Conservation (phyloP, 495 filamentous ascomycete genomes). For the Staphylotrichum tortipilum region DNA sequence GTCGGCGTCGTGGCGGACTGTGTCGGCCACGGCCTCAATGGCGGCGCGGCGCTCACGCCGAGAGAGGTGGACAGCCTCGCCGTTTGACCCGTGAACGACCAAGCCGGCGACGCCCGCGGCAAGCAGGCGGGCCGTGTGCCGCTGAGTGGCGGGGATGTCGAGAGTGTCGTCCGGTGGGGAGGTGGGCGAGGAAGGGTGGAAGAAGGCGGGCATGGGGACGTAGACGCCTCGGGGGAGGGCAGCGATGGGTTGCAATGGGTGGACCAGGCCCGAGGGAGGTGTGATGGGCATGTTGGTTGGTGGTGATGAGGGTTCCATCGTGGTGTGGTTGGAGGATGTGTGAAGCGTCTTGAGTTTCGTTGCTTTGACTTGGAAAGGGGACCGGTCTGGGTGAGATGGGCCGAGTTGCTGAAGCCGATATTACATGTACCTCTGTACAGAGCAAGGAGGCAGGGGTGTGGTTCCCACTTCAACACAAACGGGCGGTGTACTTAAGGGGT, state of each 20-base stretch:
- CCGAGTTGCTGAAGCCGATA: neutral
- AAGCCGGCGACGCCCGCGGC: conserved; percentile 63
- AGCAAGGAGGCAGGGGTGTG: too few species aligned
- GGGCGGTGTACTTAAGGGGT: too few species aligned
- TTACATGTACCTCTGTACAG: too few species aligned
- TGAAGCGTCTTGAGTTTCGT: neutral
- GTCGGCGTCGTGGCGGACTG: conserved; percentile 58
- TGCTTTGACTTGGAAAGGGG: neutral
- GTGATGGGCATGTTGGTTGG: neutral
- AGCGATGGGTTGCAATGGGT: neutral
- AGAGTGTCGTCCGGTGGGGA: conserved; percentile 38
- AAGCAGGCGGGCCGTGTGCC: conserved; percentile 64
- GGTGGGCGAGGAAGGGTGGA: conserved; percentile 28
- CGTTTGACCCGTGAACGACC: conserved; percentile 78
- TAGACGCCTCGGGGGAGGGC: conserved; percentile 48
- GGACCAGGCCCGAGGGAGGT: neutral
- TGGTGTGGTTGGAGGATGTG: neutral
- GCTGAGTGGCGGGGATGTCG: conserved; percentile 56
- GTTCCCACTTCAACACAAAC: too few species aligned
- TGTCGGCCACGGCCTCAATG: conserved; percentile 63
- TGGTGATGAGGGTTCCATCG: neutral
- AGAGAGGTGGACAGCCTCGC: conserved; percentile 75
- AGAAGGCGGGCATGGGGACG: conserved; percentile 65
- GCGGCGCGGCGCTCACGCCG: conserved; percentile 60
- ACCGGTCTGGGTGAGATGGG: neutral